Percentiles rank a stretch among this genome's conserved stretches.
These are phyloP conservation scores for Lactifluus echinatus DNA, from an alignment of 768 basidiomycete genomes.

Conservation along the genomic window DNA sequence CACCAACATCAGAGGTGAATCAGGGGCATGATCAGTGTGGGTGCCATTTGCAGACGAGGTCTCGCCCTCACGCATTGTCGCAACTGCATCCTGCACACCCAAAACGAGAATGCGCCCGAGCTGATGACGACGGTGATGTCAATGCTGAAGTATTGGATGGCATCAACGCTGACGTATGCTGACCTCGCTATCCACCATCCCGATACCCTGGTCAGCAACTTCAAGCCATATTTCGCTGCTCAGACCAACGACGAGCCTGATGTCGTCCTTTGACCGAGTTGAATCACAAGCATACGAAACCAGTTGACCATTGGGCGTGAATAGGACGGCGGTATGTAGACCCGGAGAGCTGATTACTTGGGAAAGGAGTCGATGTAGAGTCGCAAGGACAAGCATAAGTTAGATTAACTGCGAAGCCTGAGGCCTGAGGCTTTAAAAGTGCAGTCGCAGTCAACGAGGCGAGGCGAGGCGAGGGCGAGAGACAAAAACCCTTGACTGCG, in stretches of 20 bases:
- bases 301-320: constrained; percentile 68
- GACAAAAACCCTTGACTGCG: not conserved
- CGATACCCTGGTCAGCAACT: constrained; percentile 52
- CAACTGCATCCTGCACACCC: constrained; percentile 41
- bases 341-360: constrained; percentile 51
- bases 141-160: not conserved
- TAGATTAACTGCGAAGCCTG: not conserved
- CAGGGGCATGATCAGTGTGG: constrained; percentile 5
- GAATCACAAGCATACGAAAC: constrained; percentile 54
- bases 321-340: constrained; percentile 61
- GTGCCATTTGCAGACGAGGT: constrained; percentile 20
- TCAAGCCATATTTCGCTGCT: constrained; percentile 74
- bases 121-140: constrained; percentile 29
- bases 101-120: constrained; percentile 64
- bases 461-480: too few relatives aligned
- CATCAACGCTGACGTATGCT: constrained; percentile 14
- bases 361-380: constrained; percentile 54
- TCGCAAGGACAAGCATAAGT: constrained; percentile 60
- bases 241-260: constrained; percentile 63
- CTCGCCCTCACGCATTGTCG: constrained; percentile 9
- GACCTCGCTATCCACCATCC: constrained; percentile 77
- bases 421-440: not conserved
- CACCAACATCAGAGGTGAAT: constrained; percentile 58
- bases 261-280: constrained; percentile 58
- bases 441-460: not conserved